phyloP scores from a whole-genome alignment of 2,329 filamentous ascomycete species.

The Ceratocystis huliohia region DNA sequence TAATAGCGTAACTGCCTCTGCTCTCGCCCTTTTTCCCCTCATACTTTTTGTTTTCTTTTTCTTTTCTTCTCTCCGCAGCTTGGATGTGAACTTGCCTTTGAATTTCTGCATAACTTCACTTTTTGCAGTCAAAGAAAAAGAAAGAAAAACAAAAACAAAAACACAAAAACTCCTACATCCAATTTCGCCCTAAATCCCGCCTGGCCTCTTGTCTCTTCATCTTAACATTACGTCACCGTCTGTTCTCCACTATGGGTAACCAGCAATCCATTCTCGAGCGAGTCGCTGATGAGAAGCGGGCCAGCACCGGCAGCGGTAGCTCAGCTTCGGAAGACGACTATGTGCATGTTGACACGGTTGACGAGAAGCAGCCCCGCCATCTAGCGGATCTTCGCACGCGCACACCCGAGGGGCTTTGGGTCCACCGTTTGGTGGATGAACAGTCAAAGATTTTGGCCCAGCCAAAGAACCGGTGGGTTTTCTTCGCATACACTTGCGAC shows the following conservation, averaged over 20 bases:
- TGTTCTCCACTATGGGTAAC: slow-evolving; percentile 7
- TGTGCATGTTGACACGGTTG: slow-evolving; percentile 3
- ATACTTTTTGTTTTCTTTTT: not conserved
- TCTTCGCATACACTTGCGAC: not conserved
- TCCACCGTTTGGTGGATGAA: slow-evolving; percentile 43
- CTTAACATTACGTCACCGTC: not conserved
- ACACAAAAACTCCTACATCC: no score
- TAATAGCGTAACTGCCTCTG: not conserved
- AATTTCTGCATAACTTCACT: not conserved
- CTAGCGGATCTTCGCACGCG: slow-evolving; percentile 8
- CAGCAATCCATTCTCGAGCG: slow-evolving; percentile 8
- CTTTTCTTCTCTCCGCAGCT: not conserved
- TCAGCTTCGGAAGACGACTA: not conserved
- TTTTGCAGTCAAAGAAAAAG: not conserved
- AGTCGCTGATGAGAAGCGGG: not conserved
- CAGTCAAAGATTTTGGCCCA: slow-evolving; percentile 50
- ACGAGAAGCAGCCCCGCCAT: slow-evolving; percentile 19
- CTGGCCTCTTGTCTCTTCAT: not conserved
- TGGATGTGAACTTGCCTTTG: not conserved
- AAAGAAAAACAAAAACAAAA: no score
- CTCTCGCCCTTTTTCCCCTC: not conserved
- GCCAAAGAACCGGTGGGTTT: slow-evolving; percentile 48
- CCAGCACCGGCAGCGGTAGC: no score
- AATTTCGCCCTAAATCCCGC: not conserved
- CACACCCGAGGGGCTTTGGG: slow-evolving; percentile 37